Evolutionary conservation across 2,329 filamentous ascomycete species (phyloP).

Genomic region (Aspergillus aculeatus): DNA sequence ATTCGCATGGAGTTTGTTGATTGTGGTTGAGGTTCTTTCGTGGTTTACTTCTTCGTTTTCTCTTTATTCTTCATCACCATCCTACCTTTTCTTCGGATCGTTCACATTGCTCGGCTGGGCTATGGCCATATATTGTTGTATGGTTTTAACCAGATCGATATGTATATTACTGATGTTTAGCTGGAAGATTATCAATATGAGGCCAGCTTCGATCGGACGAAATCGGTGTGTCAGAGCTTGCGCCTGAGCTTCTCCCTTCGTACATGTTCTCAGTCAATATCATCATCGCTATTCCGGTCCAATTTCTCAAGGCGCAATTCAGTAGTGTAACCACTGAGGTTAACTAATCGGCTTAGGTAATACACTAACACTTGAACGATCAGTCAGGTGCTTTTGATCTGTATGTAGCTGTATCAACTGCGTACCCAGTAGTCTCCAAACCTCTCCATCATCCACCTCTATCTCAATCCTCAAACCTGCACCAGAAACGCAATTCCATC

Average conservation of each 20-base stretch:
- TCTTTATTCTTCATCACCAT: not conserved
- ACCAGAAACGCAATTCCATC: not conserved
- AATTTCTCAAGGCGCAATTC: too few species aligned
- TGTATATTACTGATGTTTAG: conserved; percentile 5
- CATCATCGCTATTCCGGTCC: too few species aligned
- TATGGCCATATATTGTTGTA: not conserved
- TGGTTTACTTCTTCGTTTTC: not conserved
- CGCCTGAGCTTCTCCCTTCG: too few species aligned
- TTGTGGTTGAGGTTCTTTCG: not conserved
- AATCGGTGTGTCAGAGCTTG: not conserved
- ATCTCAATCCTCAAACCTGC: too few species aligned
- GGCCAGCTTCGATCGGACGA: not conserved
- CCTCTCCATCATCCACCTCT: too few species aligned
- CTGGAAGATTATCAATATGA: not conserved
- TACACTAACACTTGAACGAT: too few species aligned
- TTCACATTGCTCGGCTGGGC: not conserved
- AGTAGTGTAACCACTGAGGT: too few species aligned
- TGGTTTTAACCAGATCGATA: not conserved
- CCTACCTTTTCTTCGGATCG: not conserved
- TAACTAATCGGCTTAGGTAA: too few species aligned
- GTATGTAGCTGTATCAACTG: too few species aligned
- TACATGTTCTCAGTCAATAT: too few species aligned
- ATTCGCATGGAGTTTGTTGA: not conserved
- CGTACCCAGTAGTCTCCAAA: too few species aligned
- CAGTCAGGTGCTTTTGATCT: too few species aligned